phyloP scores from a whole-genome alignment of 2,329 filamentous ascomycete species.

The Sporothrix variecibatus region DNA sequence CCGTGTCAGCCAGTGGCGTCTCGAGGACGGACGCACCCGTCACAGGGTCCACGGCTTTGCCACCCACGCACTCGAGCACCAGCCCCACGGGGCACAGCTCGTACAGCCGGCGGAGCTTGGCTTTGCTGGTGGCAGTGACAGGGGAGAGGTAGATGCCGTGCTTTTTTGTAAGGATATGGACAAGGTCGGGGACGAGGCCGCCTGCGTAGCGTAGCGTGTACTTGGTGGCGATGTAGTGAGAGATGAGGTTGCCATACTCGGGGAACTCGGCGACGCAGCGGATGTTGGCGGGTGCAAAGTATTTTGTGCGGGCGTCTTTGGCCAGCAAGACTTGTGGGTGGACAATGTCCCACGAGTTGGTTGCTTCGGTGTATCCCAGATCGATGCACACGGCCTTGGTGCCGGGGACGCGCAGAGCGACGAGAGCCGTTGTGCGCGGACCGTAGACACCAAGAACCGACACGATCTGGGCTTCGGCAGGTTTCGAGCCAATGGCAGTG shows the following conservation, averaged over 20 bases:
- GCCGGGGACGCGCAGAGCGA: conserved; percentile 54
- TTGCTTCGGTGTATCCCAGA: conserved; percentile 42
- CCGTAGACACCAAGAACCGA: conserved; percentile 57
- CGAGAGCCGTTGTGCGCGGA: conserved; percentile 56
- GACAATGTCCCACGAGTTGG: conserved; percentile 42
- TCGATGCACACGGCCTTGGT: conserved; percentile 51
- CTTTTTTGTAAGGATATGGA: conserved; percentile 61
- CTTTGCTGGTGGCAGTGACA: conserved; percentile 51
- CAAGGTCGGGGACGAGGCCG: conserved; percentile 62
- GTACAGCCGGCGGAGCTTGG: conserved; percentile 61
- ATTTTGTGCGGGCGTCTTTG: conserved; percentile 52
- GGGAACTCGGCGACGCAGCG: conserved; percentile 55
- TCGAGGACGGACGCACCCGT: conserved; percentile 47
- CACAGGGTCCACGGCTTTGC: conserved; percentile 54
- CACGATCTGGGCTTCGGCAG: conserved; percentile 48
- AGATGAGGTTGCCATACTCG: conserved; percentile 52
- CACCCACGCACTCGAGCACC: conserved; percentile 61
- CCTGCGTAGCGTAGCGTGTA: conserved; percentile 64
- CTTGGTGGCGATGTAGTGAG: conserved; percentile 51
- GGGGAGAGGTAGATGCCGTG: conserved; percentile 64
- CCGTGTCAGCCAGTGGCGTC: conserved; percentile 43
- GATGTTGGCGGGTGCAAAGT: conserved; percentile 65
- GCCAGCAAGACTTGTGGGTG: conserved; percentile 41
- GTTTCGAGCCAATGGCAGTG: conserved; percentile 46
- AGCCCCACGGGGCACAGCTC: conserved; percentile 63